Conservation (phyloP, 116 monocot species). For the Cymodocea nodosa region DNA sequence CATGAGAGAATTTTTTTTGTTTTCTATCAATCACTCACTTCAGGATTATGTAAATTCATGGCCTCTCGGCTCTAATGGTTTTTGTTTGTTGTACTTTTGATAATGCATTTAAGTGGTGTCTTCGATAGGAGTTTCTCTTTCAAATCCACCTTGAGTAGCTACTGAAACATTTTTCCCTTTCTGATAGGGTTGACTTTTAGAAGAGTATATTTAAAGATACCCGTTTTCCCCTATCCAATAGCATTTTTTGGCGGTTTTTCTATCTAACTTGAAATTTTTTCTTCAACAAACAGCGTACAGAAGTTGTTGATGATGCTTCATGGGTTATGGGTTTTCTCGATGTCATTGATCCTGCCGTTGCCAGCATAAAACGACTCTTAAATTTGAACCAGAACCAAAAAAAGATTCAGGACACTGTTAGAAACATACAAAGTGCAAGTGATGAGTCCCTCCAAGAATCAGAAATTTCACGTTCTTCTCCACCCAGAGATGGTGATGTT, state of each 20-base stretch:
- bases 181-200: no score
- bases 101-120: no score
- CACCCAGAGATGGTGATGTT: background rate
- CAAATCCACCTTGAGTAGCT: no score
- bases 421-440: slow-evolving; percentile 13
- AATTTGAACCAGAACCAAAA: slow-evolving; percentile 40
- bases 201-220: no score
- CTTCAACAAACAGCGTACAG: slow-evolving; percentile 52
- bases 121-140: no score
- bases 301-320: slow-evolving; percentile 87
- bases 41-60: no score
- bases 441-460: background rate
- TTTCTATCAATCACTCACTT: no score
- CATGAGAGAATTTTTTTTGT: no score
- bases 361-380: slow-evolving; percentile 59
- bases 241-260: no score
- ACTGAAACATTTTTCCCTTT: no score
- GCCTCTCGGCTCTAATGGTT: background rate
- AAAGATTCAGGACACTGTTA: slow-evolving; percentile 16
- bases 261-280: background rate
- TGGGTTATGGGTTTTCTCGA: slow-evolving; percentile 79
- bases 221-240: no score
- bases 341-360: slow-evolving; percentile 82
- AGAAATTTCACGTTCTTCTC: background rate
- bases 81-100: background rate